These are phyloP conservation scores for Sordariomycetes sp. DNA, from an alignment of 2,329 filamentous ascomycete species.

Conservation along the genomic window DNA sequence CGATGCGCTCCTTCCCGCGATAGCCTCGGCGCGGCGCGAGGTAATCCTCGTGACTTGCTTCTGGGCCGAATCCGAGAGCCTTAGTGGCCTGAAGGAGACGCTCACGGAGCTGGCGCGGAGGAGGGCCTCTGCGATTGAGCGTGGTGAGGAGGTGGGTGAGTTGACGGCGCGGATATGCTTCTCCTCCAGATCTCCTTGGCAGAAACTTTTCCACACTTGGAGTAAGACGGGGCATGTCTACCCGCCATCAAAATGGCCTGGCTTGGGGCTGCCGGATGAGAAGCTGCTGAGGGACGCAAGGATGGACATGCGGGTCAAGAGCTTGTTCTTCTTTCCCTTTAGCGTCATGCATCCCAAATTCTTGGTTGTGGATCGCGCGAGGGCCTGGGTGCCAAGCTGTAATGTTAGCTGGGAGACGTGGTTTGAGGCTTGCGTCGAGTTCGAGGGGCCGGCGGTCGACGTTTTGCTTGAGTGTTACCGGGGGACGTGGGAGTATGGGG, in stretches of 20 bases:
- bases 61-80: slow-evolving; percentile 56
- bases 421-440: slow-evolving; percentile 64
- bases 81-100: slow-evolving; percentile 40
- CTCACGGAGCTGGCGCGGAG: slow-evolving; percentile 42
- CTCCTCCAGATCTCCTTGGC: slow-evolving; percentile 57
- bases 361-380: slow-evolving; percentile 54
- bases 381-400: slow-evolving; percentile 61
- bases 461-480: slow-evolving; percentile 55
- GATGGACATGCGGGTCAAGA: slow-evolving; percentile 60
- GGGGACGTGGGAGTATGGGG: slow-evolving; percentile 45
- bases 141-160: neutral
- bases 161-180: slow-evolving; percentile 53
- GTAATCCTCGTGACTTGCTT: slow-evolving; percentile 73
- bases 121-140: slow-evolving; percentile 10
- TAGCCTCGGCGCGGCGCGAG: slow-evolving; percentile 47
- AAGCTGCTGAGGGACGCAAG: slow-evolving; percentile 36
- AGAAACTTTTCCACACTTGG: slow-evolving; percentile 64
- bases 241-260: slow-evolving; percentile 42
- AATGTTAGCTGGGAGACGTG: slow-evolving; percentile 83
- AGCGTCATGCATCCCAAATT: slow-evolving; percentile 87
- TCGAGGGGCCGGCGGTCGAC: slow-evolving; percentile 47
- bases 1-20: slow-evolving; percentile 42
- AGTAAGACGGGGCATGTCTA: slow-evolving; percentile 50
- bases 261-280: slow-evolving; percentile 49
- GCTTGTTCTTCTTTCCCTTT: slow-evolving; percentile 65